Evolutionary conservation across 108 stramenopile genomes (phyloP).

Genomic region (Schizochytrium sp.): DNA sequence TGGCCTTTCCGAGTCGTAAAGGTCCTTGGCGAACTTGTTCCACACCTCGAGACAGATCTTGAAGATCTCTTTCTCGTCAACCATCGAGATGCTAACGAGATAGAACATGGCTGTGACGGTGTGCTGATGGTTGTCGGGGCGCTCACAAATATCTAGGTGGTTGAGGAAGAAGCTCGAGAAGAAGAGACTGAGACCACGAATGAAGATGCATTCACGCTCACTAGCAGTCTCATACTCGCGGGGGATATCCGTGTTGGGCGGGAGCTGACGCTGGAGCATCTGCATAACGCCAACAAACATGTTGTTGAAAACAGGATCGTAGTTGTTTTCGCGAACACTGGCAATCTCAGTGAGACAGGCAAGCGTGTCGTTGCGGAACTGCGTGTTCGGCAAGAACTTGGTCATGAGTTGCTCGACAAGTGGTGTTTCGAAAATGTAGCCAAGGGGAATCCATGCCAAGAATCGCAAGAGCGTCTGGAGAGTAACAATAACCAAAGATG

Average conservation of each 20-base stretch:
- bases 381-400: conserved; percentile 90
- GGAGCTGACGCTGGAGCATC: conserved; percentile 82
- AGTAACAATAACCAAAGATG: conserved; percentile 87
- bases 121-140: conserved; percentile 82
- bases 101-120: conserved; percentile 90
- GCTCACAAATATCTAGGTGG: conserved; percentile 88
- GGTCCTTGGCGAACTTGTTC: conserved; percentile 93
- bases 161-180: conserved; percentile 85
- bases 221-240: conserved; percentile 82
- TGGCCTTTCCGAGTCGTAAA: conserved; percentile 84
- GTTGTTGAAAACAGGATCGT: conserved; percentile 87
- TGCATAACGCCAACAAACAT: conserved; percentile 85
- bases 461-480: conserved; percentile 94
- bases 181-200: conserved; percentile 94
- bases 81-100: conserved; percentile 92
- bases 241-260: conserved; percentile 86
- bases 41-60: conserved; percentile 97
- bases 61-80: conserved; percentile 97
- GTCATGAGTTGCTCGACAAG: conserved; percentile 89
- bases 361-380: conserved; percentile 91
- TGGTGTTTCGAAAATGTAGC: conserved; percentile 95
- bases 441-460: conserved; percentile 97
- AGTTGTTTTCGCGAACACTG: conserved; percentile 86
- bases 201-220: conserved; percentile 92
- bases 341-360: conserved; percentile 98